Evolutionary conservation across 2,329 filamentous ascomycete genomes (phyloP), one percentile per base, ranked within the genome.

Genomic region (Exophiala bonariae): DNA sequence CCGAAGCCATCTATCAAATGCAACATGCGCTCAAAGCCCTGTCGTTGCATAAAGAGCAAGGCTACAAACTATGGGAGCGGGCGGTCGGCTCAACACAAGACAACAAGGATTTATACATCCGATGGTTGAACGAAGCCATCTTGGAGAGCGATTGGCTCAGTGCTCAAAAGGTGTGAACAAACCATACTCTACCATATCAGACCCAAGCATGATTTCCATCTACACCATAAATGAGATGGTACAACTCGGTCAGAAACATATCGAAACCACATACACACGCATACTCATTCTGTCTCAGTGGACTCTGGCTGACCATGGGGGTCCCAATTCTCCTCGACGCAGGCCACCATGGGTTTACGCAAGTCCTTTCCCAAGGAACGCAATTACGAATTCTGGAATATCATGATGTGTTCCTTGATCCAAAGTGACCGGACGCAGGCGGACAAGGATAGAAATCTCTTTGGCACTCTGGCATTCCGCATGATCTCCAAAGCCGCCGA

Each of bases 281-380:
- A 19, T 60, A 58, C 20, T 62, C 63, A 36, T 66, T 74, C 45
- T 76, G 71, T 68, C 71, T 69, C 52, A 69, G 67, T 38, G 74
- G 74, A 31, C 73, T 76, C 40, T 55, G 50, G 50, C 54, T 61
- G 57, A 57, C 50, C 23, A 54, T 53, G 46, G 55, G 38, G 42
- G 43, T 30, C 23, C 26, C 32, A 36, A 41, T 43, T 30, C 23
- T 26, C 33, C 41, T 54, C 48, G 49, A 52, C 23, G 11, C 54
- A 75, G 72, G 73, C 73, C 48, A 68, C 72, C 36, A 75, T 75
- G 72, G 69, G 67, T 49, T 68, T 76, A 33, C 70, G 73, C 53
- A 75, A 68, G 54, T 73, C 74, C 46, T 76, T 75, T 47, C 70
- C 73, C 1, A 70, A 69, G 50, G 65, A 69, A 18, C 65, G 73